Evolutionary conservation across 768 basidiomycete species (phyloP), one percentile per base, ranked within the genome.

Genomic region (Boletales sp.): DNA sequence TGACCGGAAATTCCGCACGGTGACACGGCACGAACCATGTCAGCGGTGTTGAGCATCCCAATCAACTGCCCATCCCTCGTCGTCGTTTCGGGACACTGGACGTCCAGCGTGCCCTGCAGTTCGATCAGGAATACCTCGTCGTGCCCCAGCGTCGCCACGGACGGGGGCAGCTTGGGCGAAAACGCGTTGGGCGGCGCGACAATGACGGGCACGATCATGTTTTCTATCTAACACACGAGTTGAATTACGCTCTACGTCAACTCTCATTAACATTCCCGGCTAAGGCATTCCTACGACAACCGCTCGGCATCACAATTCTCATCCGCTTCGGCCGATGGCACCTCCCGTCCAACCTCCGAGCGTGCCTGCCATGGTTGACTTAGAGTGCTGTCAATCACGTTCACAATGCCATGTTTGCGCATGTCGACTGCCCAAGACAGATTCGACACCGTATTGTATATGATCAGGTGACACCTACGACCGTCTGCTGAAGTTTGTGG

Each of bases 391-490:
- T 93, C 87, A 55, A 95, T 89, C 39, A 95, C 78, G 43, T 73
- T 81, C 24, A 83, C 81, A 55, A 97, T 94, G 5, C 81, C 76
- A 57, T 97, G 94, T 3, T 74, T 87, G 21, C 90, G 81, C 37
- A 97, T 65, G 62, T 93, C 83, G 24, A 92, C 91, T 1, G 81
- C 53, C 95, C 95, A 99, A 4, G 85, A 83, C 4, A 86, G 73
- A 58, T 90, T 83, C 2, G 83, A 80, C 17, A 97, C 92, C 0
- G 94, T 95, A 64, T 99, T 95, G 67, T 94, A 98, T 39, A 94
- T 65, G 55, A 97, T 90, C 2, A 89, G 77, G 65, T 95, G 95
- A 62, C 95, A 97, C 46, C 84, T 86, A 50, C 17, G 40, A 19
- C 67, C 8, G 5, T 17, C 43, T 10, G 34, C 46, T 24, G 49